Evolutionary conservation across 257 asterid genomes (phyloP).

Genomic region (Verbascum thapsus): DNA sequence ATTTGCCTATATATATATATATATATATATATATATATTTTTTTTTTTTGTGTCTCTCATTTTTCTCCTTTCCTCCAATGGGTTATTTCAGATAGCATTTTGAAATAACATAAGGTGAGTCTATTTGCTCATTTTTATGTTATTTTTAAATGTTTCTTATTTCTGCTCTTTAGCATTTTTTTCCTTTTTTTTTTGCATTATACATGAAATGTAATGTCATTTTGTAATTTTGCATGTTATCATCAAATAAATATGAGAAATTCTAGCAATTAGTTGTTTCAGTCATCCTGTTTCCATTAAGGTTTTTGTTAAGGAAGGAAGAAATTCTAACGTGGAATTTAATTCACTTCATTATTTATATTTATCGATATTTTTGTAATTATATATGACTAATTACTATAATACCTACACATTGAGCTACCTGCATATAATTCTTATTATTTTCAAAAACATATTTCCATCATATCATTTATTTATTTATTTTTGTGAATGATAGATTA

Average conservation of each 20-base stretch:
- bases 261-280: not conserved
- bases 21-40: no score
- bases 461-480: not conserved
- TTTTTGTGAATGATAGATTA: conserved; percentile 7
- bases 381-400: not conserved
- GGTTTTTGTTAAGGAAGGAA: not conserved
- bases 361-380: not conserved
- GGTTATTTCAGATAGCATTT: no score
- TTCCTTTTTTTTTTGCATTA: no score
- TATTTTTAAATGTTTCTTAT: no score
- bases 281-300: not conserved
- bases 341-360: not conserved
- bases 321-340: no score
- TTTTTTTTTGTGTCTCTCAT: no score
- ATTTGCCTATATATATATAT: no score
- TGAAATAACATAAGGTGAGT: no score
- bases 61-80: no score
- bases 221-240: conserved; percentile 1
- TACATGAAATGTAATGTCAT: not conserved
- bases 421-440: not conserved
- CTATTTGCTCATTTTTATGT: no score
- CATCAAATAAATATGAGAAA: not conserved
- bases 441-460: not conserved
- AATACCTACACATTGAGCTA: not conserved
- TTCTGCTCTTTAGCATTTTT: no score